These are phyloP conservation scores for Solanum pimpinellifolium DNA, from an alignment of 257 asterid genomes.

Conservation along the genomic window DNA sequence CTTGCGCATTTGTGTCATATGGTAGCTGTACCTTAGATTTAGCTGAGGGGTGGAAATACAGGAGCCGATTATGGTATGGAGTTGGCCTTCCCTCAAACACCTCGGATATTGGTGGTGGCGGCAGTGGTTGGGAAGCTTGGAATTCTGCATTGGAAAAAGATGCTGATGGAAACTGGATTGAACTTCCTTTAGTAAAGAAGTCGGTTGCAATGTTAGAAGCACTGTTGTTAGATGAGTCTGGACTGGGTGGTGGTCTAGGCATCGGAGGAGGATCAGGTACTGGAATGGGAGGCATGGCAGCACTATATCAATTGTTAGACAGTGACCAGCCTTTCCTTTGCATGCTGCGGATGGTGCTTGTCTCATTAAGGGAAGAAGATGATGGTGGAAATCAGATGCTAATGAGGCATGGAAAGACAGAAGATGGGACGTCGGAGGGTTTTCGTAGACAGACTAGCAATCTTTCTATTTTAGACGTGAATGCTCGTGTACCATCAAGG, in stretches of 20 bases:
- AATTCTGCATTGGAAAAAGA: constrained; percentile 79
- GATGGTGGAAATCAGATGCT: constrained; percentile 69
- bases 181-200: constrained; percentile 81
- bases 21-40: constrained; percentile 82
- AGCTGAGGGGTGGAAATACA: constrained; percentile 93
- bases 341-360: constrained; percentile 98
- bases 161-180: constrained; percentile 79
- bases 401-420: constrained; percentile 39
- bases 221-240: constrained; percentile 84
- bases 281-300: constrained; percentile 98
- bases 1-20: constrained; percentile 86
- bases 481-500: constrained; percentile 49
- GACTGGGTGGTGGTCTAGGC: constrained; percentile 97
- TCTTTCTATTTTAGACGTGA: constrained; percentile 40
- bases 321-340: constrained; percentile 98
- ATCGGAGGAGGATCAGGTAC: constrained; percentile 99
- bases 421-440: constrained; percentile 42
- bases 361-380: constrained; percentile 87
- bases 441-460: constrained; percentile 36
- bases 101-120: constrained; percentile 75
- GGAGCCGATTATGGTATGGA: constrained; percentile 95
- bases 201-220: constrained; percentile 96
- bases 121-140: constrained; percentile 99
- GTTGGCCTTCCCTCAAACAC: constrained; percentile 57
- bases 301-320: constrained; percentile 87